Evolutionary conservation across 2,329 filamentous ascomycete genomes (phyloP).

Genomic region (Ophiostoma angusticollis): DNA sequence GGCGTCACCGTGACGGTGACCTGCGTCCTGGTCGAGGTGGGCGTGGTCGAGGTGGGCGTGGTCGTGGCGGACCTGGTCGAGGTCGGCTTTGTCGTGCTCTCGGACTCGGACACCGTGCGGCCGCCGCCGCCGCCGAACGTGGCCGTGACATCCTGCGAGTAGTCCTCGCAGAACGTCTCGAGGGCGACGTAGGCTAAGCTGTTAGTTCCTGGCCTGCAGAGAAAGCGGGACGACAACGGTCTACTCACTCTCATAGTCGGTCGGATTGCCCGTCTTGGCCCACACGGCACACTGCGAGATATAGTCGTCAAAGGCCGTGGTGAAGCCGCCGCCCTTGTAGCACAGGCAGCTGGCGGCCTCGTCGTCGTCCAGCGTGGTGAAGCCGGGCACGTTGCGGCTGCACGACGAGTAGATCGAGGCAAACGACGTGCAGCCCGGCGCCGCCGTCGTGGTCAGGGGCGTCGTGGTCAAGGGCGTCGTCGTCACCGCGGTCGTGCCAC

Average conservation of each 20-base stretch:
- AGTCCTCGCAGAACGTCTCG: conserved; percentile 12
- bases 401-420: conserved; percentile 14
- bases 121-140: conserved; percentile 5
- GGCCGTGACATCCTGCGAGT: background rate
- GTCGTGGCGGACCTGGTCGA: background rate
- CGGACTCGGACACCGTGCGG: background rate
- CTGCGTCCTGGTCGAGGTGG: background rate
- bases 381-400: conserved; percentile 5
- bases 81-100: background rate
- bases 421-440: conserved; percentile 17
- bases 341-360: conserved; percentile 17
- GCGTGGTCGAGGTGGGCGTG: conserved; percentile 1
- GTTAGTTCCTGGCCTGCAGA: no score
- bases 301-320: conserved; percentile 17
- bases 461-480: background rate
- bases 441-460: background rate
- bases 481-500: background rate
- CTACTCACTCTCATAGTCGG: conserved; percentile 12
- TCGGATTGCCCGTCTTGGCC: conserved; percentile 12
- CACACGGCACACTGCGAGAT: conserved; percentile 14
- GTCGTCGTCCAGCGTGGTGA: conserved; percentile 6
- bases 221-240: no score
- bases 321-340: conserved; percentile 12
- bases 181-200: conserved; percentile 11
- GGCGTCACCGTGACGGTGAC: conserved; percentile 6